Conservation (phyloP, 768 basidiomycete species). For the Suillus hirtellus region DNA sequence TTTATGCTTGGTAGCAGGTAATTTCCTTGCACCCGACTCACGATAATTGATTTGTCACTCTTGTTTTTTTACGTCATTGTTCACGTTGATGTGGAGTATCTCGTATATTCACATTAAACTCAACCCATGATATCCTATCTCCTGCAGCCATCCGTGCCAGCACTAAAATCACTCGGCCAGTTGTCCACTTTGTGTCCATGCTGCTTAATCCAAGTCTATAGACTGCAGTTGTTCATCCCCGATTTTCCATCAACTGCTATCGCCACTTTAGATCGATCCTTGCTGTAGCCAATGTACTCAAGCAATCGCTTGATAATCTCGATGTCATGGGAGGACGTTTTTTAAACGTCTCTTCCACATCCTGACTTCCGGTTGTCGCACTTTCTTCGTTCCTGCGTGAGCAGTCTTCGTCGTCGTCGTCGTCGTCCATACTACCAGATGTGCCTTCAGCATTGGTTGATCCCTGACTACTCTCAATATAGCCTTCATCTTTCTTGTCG, state of each 20-base stretch:
- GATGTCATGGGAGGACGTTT: background rate
- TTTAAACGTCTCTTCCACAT: background rate
- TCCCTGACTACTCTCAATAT: background rate
- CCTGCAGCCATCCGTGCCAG: background rate
- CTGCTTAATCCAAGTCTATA: background rate
- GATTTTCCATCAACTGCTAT: background rate
- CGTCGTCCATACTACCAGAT: background rate
- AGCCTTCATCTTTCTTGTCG: slow-evolving; percentile 16
- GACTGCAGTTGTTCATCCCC: no score
- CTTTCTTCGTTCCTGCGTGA: background rate
- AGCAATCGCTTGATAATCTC: background rate
- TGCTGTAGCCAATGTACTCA: background rate
- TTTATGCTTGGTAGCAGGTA: slow-evolving; percentile 85
- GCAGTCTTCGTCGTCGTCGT: background rate
- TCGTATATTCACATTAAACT: background rate
- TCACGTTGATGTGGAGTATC: background rate
- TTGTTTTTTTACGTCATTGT: background rate
- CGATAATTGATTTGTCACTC: slow-evolving; percentile 33
- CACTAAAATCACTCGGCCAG: no score
- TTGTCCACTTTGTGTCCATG: background rate
- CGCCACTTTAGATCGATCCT: background rate
- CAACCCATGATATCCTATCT: no score
- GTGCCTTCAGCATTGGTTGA: background rate
- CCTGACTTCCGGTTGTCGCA: background rate
- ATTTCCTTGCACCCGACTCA: slow-evolving; percentile 60